phyloP scores from a whole-genome alignment of 139 green algal species.

The Edaphochlamys debaryana region DNA sequence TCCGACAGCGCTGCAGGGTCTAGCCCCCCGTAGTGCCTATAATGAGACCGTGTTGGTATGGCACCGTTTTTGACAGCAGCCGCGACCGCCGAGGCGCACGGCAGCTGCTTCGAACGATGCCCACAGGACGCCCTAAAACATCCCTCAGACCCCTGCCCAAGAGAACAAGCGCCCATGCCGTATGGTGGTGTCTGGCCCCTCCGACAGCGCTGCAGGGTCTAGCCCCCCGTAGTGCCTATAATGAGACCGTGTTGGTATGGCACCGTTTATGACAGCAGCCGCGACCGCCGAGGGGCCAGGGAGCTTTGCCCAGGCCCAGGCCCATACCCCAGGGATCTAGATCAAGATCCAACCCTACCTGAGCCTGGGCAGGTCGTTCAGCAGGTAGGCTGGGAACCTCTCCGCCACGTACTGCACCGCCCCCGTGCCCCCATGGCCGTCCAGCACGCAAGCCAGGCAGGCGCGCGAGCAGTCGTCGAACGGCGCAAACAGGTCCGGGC shows the following conservation, averaged over 20 bases:
- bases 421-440: constrained; percentile 18
- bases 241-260: too few relatives aligned
- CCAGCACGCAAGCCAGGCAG: constrained; percentile 31
- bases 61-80: not conserved
- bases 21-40: not conserved
- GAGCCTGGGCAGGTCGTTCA: constrained; percentile 12
- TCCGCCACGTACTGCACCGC: constrained; percentile 34
- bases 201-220: too few relatives aligned
- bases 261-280: too few relatives aligned
- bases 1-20: not conserved
- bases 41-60: not conserved
- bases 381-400: constrained; percentile 13
- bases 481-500: constrained; percentile 20
- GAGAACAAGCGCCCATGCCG: too few relatives aligned
- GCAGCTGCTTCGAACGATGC: constrained; percentile 4
- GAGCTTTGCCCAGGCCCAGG: too few relatives aligned
- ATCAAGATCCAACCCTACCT: too few relatives aligned
- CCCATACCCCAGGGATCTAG: too few relatives aligned
- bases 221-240: too few relatives aligned
- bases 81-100: not conserved
- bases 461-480: constrained; percentile 33
- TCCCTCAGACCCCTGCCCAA: too few relatives aligned
- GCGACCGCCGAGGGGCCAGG: too few relatives aligned
- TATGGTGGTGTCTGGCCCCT: too few relatives aligned
- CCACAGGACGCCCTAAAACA: too few relatives aligned